Percentiles rank a stretch among this genome's conserved stretches.
phyloP scores from a whole-genome alignment of 192 early-diverging fungal species.

The Blastocladiella britannica region DNA sequence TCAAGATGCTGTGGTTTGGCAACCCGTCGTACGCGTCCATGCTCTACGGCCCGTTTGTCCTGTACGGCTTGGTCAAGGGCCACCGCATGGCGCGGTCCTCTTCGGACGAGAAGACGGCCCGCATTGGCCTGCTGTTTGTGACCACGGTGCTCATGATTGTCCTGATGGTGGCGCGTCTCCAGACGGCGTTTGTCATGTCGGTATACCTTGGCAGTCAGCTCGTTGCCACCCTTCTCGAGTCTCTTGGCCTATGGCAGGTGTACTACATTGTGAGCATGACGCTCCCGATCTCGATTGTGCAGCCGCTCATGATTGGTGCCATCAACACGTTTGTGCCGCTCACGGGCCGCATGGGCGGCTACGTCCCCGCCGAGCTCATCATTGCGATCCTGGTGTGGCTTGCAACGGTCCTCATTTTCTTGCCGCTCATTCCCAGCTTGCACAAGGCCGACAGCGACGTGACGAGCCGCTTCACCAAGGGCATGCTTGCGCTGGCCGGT shows the following conservation, averaged over 20 bases:
- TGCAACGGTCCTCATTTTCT: constrained; percentile 16
- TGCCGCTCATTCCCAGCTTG: constrained; percentile 21
- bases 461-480: neutral
- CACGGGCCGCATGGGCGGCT: constrained; percentile 40
- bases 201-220: neutral
- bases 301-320: constrained; percentile 6
- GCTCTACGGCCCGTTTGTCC: too few species aligned
- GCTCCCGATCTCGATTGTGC: neutral
- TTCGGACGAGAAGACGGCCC: too few species aligned
- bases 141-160: neutral
- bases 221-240: neutral
- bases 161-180: neutral
- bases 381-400: constrained; percentile 32
- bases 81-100: too few species aligned
- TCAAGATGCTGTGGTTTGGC: too few species aligned
- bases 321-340: constrained; percentile 46
- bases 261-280: neutral
- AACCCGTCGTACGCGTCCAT: too few species aligned
- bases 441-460: neutral
- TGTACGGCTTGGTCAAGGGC: too few species aligned
- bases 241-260: too few species aligned
- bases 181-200: neutral
- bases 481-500: neutral
- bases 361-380: constrained; percentile 41
- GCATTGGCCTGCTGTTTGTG: constrained; percentile 6